Percentiles rank a stretch among this genome's conserved stretches.
phyloP scores from a whole-genome alignment of 1,284 basidiomycete genomes.

The Cronartium ribicola region DNA sequence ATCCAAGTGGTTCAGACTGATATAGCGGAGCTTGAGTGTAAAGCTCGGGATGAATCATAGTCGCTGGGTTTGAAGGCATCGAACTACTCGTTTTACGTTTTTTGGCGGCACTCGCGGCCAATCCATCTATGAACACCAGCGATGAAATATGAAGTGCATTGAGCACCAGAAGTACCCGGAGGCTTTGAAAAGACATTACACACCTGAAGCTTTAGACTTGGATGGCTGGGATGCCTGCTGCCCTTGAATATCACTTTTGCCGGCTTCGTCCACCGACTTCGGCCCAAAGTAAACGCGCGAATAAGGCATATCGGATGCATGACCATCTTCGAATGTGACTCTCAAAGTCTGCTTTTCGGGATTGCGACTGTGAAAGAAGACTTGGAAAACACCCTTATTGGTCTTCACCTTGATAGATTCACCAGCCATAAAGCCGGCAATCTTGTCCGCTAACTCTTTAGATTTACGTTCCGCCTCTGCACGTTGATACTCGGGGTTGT shows the following conservation, averaged over 20 bases:
- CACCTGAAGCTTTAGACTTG: constrained; percentile 3
- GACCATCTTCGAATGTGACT: constrained; percentile 29
- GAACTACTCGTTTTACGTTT: background rate
- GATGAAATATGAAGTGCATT: too few relatives aligned
- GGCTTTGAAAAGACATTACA: background rate
- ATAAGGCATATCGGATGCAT: constrained; percentile 25
- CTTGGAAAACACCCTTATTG: constrained; percentile 18
- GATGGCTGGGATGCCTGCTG: background rate
- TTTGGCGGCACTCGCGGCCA: background rate
- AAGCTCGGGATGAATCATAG: background rate
- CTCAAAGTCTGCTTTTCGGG: constrained; percentile 4
- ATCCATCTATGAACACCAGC: background rate
- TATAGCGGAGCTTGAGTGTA: background rate
- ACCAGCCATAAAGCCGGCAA: constrained; percentile 3
- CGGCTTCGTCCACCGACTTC: background rate
- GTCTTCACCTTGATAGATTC: constrained; percentile 24
- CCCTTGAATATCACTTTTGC: background rate
- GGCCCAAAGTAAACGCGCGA: constrained; percentile 18
- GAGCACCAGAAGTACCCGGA: background rate
- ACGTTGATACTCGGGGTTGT: constrained; percentile 24
- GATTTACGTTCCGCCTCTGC: constrained; percentile 25
- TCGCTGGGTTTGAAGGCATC: background rate
- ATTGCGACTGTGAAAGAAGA: constrained; percentile 28
- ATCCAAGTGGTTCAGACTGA: background rate
- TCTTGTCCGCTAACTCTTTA: constrained; percentile 17